Percentiles rank a stretch among this genome's conserved stretches.
Evolutionary conservation across 306 rosid species (phyloP).

Genomic region (Trichosanthes cucumerina): DNA sequence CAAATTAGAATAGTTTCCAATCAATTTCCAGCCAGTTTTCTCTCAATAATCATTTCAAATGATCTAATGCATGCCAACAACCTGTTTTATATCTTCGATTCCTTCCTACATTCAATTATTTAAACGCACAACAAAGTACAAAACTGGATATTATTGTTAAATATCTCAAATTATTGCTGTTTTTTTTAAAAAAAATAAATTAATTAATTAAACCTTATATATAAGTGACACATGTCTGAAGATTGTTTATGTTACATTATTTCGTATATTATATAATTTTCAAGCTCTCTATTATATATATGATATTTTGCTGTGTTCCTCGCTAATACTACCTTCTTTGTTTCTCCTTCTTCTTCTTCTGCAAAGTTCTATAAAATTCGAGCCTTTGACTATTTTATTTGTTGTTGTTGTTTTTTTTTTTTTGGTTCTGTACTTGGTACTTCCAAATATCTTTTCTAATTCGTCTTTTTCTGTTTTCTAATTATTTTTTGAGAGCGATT

Average conservation of each 20-base stretch:
- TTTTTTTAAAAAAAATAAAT: background rate
- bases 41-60: slow-evolving; percentile 4
- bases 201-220: background rate
- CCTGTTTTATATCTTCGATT: background rate
- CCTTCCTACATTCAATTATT: background rate
- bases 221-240: slow-evolving; percentile 3
- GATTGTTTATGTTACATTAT: background rate
- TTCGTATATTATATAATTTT: background rate
- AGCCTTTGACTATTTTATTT: background rate
- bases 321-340: slow-evolving; percentile 4
- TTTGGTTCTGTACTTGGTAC: background rate
- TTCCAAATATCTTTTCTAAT: background rate
- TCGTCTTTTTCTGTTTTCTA: background rate
- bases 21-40: background rate
- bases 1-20: background rate
- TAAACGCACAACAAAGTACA: background rate
- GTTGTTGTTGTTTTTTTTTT: no score
- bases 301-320: background rate
- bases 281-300: background rate
- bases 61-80: background rate
- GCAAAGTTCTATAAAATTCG: background rate
- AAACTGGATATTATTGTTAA: slow-evolving; percentile 6
- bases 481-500: background rate
- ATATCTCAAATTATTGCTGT: background rate
- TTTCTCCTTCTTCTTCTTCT: background rate